phyloP scores from a whole-genome alignment of 1,139 yeast species.

The Suhomyces anneliseae region DNA sequence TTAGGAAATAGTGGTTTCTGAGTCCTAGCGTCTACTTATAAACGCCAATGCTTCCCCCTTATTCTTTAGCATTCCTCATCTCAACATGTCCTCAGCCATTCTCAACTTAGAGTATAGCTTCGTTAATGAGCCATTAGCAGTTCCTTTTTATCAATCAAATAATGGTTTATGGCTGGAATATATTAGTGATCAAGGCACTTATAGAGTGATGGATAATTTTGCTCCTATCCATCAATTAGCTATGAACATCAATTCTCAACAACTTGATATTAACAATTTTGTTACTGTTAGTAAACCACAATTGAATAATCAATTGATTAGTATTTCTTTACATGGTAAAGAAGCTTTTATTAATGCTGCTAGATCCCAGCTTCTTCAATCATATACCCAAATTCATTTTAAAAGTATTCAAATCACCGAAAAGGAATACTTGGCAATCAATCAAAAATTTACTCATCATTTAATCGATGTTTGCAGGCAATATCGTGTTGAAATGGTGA shows the following conservation, averaged over 20 bases:
- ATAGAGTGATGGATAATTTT: conserved; percentile 32
- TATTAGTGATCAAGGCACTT: conserved; percentile 12
- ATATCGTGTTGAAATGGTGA: conserved; percentile 50
- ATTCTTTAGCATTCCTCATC: background rate
- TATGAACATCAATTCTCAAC: conserved; percentile 16
- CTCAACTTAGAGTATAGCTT: conserved; percentile 42
- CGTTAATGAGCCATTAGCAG: conserved; percentile 29
- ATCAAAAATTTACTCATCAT: conserved; percentile 24
- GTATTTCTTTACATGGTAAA: conserved; percentile 34
- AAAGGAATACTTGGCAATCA: conserved; percentile 24
- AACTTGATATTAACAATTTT: conserved; percentile 11
- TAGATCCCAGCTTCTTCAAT: conserved; percentile 27
- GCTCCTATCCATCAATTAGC: conserved; percentile 17
- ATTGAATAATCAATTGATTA: conserved; percentile 29
- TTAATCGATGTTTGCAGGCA: conserved; percentile 44
- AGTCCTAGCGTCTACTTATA: conserved; percentile 2
- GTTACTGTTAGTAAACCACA: conserved; percentile 32
- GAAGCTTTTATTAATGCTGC: conserved; percentile 29
- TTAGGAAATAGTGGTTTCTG: background rate
- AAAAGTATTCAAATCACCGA: conserved; percentile 33
- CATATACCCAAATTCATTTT: conserved; percentile 36
- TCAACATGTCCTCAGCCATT: conserved; percentile 16
- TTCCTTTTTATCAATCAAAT: conserved; percentile 29
- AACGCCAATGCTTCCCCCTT: background rate
- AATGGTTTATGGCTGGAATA: conserved; percentile 35